phyloP scores from a whole-genome alignment of 2,329 filamentous ascomycete genomes.

The Capronia coronata region DNA sequence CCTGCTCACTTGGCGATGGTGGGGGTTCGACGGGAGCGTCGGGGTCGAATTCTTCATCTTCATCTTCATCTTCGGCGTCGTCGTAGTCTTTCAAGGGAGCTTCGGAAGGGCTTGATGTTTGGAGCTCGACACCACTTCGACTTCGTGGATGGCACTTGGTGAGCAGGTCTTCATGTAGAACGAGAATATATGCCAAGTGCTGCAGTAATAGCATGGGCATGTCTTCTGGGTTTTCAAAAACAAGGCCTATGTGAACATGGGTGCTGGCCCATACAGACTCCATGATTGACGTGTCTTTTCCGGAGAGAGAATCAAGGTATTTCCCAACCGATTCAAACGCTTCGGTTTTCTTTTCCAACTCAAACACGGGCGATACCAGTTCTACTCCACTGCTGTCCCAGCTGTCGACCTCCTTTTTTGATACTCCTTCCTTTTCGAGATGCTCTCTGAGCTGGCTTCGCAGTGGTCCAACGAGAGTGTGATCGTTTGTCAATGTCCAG shows the following conservation, averaged over 20 bases:
- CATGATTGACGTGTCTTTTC: slow-evolving; percentile 5
- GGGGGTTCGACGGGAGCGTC: slow-evolving; percentile 1
- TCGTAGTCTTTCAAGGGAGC: slow-evolving; percentile 1
- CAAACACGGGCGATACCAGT: slow-evolving; percentile 15
- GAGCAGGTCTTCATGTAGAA: slow-evolving; percentile 22
- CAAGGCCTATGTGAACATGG: slow-evolving; percentile 25
- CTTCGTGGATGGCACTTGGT: slow-evolving; percentile 23
- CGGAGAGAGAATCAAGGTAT: slow-evolving; percentile 12
- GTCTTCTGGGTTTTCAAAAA: slow-evolving; percentile 11
- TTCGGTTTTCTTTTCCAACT: slow-evolving; percentile 8
- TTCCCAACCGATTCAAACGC: slow-evolving; percentile 10
- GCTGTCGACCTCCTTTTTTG: background rate
- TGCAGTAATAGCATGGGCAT: slow-evolving; percentile 18
- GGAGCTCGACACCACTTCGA: slow-evolving; percentile 12
- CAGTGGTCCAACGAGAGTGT: slow-evolving; percentile 17
- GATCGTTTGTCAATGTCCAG: slow-evolving; percentile 26
- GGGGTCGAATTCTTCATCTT: slow-evolving; percentile 8
- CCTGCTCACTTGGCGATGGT: slow-evolving; percentile 9
- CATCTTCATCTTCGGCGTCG: too few species aligned
- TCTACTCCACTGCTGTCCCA: slow-evolving; percentile 23
- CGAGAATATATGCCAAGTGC: slow-evolving; percentile 22
- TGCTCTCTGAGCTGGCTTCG: slow-evolving; percentile 12
- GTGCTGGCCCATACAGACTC: slow-evolving; percentile 21
- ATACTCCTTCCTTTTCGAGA: background rate
- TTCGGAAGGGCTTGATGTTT: background rate